phyloP scores from a whole-genome alignment of 2,329 filamentous ascomycete species.

The Thelonectria rubi region DNA sequence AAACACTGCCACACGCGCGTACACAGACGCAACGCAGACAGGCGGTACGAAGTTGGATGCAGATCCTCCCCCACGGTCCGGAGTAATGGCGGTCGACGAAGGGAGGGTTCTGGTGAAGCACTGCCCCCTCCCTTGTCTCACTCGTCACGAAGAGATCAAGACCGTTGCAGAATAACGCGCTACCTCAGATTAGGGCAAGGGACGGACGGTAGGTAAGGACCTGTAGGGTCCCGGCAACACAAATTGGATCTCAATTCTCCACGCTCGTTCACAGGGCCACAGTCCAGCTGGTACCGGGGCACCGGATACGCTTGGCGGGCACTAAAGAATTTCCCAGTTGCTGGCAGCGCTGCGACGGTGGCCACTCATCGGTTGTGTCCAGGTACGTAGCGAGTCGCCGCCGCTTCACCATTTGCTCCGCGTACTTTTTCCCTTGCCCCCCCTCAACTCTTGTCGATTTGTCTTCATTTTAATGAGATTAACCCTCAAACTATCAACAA shows the following conservation, averaged over 20 bases:
- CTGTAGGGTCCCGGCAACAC: not conserved
- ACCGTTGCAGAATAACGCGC: not conserved
- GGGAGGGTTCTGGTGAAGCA: not conserved
- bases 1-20: constrained; percentile 12
- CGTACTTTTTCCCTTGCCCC: not conserved
- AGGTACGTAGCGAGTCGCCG: not conserved
- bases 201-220: not conserved
- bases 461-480: constrained; percentile 5
- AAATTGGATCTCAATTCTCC: not conserved
- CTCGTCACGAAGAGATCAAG: not conserved
- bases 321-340: not conserved
- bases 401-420: constrained; percentile 3
- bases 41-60: not conserved
- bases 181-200: not conserved
- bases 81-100: not conserved
- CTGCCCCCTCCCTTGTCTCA: not conserved
- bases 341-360: not conserved
- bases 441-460: not conserved
- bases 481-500: not conserved
- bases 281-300: constrained; percentile 3
- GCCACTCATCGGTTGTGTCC: too few species aligned
- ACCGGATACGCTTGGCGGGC: constrained; percentile 6
- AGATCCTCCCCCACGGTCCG: not conserved
- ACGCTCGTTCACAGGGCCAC: not conserved
- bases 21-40: not conserved